A percentile compares a stretch with the other conserved stretches of the same genome.
Conservation (phyloP, 257 asterid genomes). For the Solanum paucissectum region DNA sequence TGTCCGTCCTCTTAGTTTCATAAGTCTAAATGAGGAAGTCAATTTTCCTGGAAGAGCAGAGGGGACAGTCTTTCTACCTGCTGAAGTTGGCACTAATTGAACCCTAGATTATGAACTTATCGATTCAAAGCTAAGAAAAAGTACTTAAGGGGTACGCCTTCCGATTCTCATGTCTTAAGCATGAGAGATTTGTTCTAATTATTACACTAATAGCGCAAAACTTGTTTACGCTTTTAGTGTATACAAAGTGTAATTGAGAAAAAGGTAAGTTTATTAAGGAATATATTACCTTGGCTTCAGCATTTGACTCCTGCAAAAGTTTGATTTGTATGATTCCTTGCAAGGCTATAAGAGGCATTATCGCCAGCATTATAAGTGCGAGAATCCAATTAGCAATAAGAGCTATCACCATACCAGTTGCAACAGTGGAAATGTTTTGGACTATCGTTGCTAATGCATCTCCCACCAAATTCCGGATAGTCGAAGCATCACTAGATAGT, state of each 20-base stretch:
- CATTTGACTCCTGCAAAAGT: conserved; percentile 32
- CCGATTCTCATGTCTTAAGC: not conserved
- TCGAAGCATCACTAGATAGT: conserved; percentile 48
- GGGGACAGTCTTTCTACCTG: not conserved
- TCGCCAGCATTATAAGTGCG: conserved; percentile 19
- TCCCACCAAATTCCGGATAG: conserved; percentile 43
- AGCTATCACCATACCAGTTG: conserved; percentile 37
- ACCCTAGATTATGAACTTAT: not conserved
- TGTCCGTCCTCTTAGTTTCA: not conserved
- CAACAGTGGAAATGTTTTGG: conserved; percentile 40
- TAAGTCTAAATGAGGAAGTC: not conserved
- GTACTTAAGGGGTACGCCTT: not conserved
- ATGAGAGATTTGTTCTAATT: not conserved
- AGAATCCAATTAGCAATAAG: conserved; percentile 50
- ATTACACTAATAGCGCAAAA: not conserved
- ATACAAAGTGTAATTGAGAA: not conserved
- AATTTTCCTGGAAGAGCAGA: not conserved
- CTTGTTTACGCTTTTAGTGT: not conserved
- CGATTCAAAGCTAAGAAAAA: not conserved
- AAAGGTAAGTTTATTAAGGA: not conserved
- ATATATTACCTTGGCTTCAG: conserved; percentile 47
- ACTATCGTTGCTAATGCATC: conserved; percentile 47
- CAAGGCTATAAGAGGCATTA: conserved; percentile 55
- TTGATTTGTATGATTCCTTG: conserved; percentile 57
- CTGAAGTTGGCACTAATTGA: not conserved